A percentile compares a stretch with the other conserved stretches of the same genome.
phyloP scores from a whole-genome alignment of 2,329 filamentous ascomycete species.

The Talaromyces sp. region DNA sequence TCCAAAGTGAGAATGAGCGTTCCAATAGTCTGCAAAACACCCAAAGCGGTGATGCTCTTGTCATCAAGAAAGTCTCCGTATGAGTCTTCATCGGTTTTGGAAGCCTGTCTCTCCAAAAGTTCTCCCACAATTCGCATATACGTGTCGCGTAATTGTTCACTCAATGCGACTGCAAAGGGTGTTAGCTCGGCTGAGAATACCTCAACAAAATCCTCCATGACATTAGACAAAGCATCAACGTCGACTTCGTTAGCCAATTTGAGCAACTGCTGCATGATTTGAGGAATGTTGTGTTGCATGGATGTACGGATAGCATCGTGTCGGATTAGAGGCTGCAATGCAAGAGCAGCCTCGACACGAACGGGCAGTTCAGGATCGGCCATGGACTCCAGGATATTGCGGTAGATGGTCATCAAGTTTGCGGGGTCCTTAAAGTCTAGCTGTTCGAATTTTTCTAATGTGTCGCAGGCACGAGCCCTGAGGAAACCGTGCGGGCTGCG shows the following conservation, averaged over 20 bases:
- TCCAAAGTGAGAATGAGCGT: slow-evolving; percentile 95
- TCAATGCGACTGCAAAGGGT: slow-evolving; percentile 92
- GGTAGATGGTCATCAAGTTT: slow-evolving; percentile 93
- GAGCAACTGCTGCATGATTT: slow-evolving; percentile 97
- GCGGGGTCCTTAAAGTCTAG: slow-evolving; percentile 95
- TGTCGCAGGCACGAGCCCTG: slow-evolving; percentile 91
- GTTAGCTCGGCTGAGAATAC: slow-evolving; percentile 96
- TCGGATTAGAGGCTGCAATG: slow-evolving; percentile 89
- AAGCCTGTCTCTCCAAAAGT: slow-evolving; percentile 77
- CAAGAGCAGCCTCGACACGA: slow-evolving; percentile 86
- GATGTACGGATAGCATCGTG: slow-evolving; percentile 90
- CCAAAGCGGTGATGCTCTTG: slow-evolving; percentile 95
- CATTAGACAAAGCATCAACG: slow-evolving; percentile 92
- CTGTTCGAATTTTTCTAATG: slow-evolving; percentile 95
- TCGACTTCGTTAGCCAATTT: slow-evolving; percentile 98
- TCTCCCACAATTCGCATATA: slow-evolving; percentile 92
- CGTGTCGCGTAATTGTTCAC: slow-evolving; percentile 91
- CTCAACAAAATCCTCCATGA: slow-evolving; percentile 99
- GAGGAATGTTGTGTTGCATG: slow-evolving; percentile 97
- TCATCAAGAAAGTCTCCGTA: slow-evolving; percentile 93
- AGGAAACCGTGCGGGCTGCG: slow-evolving; percentile 87
- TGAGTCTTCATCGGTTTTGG: slow-evolving; percentile 70
- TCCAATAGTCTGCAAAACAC: slow-evolving; percentile 94
- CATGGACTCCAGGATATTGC: slow-evolving; percentile 96
- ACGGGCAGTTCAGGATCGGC: slow-evolving; percentile 90